Base-by-base conservation (phyloP, 805 yeast species). In the Metschnikowia borealis region DNA sequence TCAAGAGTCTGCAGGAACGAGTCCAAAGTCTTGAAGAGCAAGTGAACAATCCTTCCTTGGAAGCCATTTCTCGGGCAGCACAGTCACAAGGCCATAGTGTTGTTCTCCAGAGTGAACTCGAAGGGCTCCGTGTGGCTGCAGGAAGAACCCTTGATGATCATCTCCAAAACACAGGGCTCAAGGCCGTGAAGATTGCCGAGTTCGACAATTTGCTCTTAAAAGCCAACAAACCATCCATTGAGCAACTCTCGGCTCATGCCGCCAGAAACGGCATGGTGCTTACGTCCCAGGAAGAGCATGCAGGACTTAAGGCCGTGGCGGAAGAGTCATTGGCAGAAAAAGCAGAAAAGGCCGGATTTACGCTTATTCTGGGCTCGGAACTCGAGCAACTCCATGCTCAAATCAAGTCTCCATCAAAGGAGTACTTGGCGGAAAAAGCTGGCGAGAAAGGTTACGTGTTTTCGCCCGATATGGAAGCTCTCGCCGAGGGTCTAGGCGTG, bases 191-290 rank as follows among this genome's bases (percentile, higher is more conserved):
- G 14, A 44, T 53, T 2, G 48, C 50, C 4, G 72, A 68, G 39
- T 61, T 58, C 41, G 61, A 65, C 11, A 49, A 40, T 1, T 54
- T 69, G 48, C 50, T 54, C 18, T 48, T 54, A 31, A 54, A 35
- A 17, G 58, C 60, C 14, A 52, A 56, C 35, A 57, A 51, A 31
- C 73, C 71, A 6, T 55, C 69, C 0, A 49, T 67, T 34, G 68
- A 63, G 29, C 54, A 58, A 31, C 59, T 73, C 14, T 50, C 55
- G 14, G 46, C 56, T 1, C 57, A 54, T 29, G 74, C 75, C 3
- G 47, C 51, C 1, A 53, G 52, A 2, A 60, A 63, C 47, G 75
- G 75, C 0, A 54, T 68, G 47, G 56, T 54, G 14, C 60, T 69
- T 21, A 37, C 67, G 3, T 52, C 70, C 5, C 38, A 35, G 1